Evolutionary conservation across 2,329 filamentous ascomycete genomes (phyloP), one percentile per base, ranked within the genome.

Genomic region (Scedosporium minutisporum): DNA sequence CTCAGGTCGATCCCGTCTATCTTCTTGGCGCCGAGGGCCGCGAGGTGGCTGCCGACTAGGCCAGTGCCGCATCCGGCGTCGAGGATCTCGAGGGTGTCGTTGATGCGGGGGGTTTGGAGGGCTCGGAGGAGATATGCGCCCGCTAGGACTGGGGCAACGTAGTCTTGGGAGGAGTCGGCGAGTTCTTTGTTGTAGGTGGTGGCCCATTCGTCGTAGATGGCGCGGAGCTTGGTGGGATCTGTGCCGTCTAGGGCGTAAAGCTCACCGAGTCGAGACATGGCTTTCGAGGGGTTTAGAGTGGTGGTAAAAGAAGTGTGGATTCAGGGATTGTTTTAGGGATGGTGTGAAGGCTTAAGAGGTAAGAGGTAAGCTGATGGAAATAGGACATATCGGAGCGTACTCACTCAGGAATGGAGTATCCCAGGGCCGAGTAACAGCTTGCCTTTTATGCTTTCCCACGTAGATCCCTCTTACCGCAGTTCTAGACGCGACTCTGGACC

Each of bases 1-100:
- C 77, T 80, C 16, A 83, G 70, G 65, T 85, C 82, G 27, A 82
- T 69, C 27, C 82, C 82, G 60, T 83, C 78, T 51, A 84, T 75
- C n/a, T 73, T 71, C 44, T 73, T 73, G 3, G 76, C 76, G 2
- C 78, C 77, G 38, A 73, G 68, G 44, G 75, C 70, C 23, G 75
- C 73, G 3, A 84, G 75, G 27, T 76, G 77, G 21, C 75, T 69
- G 3, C 80, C 82, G 10, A 82, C 80, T 7, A 82, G 75, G 0
- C 82, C 82, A 0, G 81, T 84, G 3, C 82, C 82, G 63, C 81
- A 83, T n/a, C 82, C 82, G 23, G 81, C 81, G 64, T 84, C 82
- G 0, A 82, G 74, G 62, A 84, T 77, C 63, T 67, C 64, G 38
- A 69, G 42, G 21, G 66, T 64, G n/a, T 65, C 64, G 59, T 65